A percentile compares a stretch with the other conserved stretches of the same genome.
Evolutionary conservation across 495 filamentous ascomycete species (phyloP).

Genomic region (Pyrenopolyporus hunteri): DNA sequence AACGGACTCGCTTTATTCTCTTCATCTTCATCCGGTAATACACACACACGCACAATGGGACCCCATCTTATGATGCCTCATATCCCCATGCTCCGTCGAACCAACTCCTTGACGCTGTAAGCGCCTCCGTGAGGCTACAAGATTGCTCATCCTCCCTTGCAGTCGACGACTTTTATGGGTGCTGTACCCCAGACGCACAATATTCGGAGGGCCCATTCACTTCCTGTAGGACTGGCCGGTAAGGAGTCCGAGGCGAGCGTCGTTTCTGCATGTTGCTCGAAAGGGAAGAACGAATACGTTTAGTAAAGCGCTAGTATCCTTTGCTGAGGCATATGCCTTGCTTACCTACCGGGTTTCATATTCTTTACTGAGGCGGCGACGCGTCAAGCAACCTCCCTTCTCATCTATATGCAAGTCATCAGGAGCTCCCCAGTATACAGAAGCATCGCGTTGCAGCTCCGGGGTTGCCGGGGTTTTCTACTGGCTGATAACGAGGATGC

Average conservation of each 20-base stretch:
- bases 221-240: slow-evolving; percentile 18
- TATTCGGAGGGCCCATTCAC: slow-evolving; percentile 14
- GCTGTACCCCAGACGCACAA: slow-evolving; percentile 24
- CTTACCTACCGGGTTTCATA: slow-evolving; percentile 29
- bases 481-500: slow-evolving; percentile 17
- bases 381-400: slow-evolving; percentile 21
- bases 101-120: slow-evolving; percentile 32
- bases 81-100: slow-evolving; percentile 14
- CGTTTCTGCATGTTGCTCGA: slow-evolving; percentile 32
- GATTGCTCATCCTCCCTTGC: slow-evolving; percentile 22
- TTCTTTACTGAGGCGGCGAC: slow-evolving; percentile 15
- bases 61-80: slow-evolving; percentile 31
- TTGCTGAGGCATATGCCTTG: slow-evolving; percentile 18
- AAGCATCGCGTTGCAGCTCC: slow-evolving; percentile 20
- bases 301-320: slow-evolving; percentile 11
- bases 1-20: slow-evolving; percentile 25
- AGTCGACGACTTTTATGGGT: slow-evolving; percentile 16
- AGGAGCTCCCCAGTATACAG: slow-evolving; percentile 28
- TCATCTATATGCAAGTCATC: slow-evolving; percentile 37
- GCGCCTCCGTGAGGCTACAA: slow-evolving; percentile 27
- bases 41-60: slow-evolving; percentile 30
- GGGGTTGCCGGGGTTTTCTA: slow-evolving; percentile 9
- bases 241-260: slow-evolving; percentile 28
- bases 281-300: slow-evolving; percentile 22
- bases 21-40: slow-evolving; percentile 34